phyloP scores from a whole-genome alignment of 2,329 filamentous ascomycete genomes.

The Colletotrichum lini region DNA sequence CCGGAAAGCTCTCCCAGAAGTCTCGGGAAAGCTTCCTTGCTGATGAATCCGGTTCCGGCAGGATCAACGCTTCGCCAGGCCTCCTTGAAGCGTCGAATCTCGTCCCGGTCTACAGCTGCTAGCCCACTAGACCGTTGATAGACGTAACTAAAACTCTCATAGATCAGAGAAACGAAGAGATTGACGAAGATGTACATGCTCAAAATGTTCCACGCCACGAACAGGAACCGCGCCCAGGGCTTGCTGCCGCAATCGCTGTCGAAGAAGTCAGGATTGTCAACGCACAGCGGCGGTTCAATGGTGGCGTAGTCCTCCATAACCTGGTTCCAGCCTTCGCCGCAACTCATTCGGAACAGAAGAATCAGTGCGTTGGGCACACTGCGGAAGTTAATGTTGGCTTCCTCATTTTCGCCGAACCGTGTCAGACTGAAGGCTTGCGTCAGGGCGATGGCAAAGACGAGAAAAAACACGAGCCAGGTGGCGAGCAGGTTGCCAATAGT shows the following conservation, averaged over 20 bases:
- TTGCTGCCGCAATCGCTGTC: conserved; percentile 93
- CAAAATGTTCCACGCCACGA: conserved; percentile 98
- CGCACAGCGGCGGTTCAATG: conserved; percentile 86
- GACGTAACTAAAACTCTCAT: conserved; percentile 99
- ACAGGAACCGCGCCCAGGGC: conserved; percentile 88
- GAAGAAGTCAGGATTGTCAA: conserved; percentile 79
- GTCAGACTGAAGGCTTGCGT: conserved; percentile 97
- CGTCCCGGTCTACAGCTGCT: conserved; percentile 89
- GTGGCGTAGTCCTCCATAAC: conserved; percentile 96
- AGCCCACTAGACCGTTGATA: conserved; percentile 97
- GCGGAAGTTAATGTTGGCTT: conserved; percentile 89
- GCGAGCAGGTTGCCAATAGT: conserved; percentile 93
- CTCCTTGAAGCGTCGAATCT: conserved; percentile 97
- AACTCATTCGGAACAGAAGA: conserved; percentile 91
- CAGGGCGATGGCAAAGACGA: conserved; percentile 96
- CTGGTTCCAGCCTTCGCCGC: conserved; percentile 96
- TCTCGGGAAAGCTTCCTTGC: conserved; percentile 89
- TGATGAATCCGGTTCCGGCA: conserved; percentile 90
- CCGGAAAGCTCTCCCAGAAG: conserved; percentile 93
- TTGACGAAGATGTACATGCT: conserved; percentile 99
- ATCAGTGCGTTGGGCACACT: conserved; percentile 95
- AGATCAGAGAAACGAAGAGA: conserved; percentile 97
- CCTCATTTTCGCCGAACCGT: conserved; percentile 82
- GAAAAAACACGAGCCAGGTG: conserved; percentile 97
- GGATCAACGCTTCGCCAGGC: conserved; percentile 98